Percentiles rank a stretch among this genome's conserved stretches.
Conservation (phyloP, 2,329 filamentous ascomycete species). For the Epichloe gansuensis region DNA sequence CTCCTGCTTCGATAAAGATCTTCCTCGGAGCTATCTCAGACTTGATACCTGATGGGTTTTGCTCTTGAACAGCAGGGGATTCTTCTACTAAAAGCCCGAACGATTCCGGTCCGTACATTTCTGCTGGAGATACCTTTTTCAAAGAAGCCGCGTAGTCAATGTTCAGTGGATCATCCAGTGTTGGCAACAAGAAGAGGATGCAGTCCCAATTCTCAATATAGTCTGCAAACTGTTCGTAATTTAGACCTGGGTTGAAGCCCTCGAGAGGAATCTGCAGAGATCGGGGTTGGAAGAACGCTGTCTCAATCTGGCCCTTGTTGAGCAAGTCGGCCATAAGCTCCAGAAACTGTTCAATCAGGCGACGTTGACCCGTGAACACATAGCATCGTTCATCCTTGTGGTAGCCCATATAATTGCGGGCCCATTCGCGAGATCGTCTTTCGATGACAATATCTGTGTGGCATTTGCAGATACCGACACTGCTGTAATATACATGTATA, state of each 20-base stretch:
- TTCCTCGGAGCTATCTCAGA: neutral
- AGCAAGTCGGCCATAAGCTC: neutral
- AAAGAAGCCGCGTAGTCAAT: neutral
- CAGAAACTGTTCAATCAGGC: slow-evolving; percentile 5
- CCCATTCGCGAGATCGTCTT: neutral
- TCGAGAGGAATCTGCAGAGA: neutral
- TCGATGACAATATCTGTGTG: neutral
- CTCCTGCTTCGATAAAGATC: neutral
- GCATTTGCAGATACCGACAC: neutral
- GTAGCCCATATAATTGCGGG: slow-evolving; percentile 7
- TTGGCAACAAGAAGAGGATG: neutral
- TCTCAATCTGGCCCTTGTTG: neutral
- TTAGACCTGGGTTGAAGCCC: neutral
- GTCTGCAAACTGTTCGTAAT: slow-evolving; percentile 2
- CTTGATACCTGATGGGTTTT: neutral
- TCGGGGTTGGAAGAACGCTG: neutral
- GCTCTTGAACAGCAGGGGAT: neutral
- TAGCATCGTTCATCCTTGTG: neutral
- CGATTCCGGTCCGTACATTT: neutral
- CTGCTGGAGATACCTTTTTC: neutral
- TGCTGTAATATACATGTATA: neutral
- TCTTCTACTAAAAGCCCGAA: neutral
- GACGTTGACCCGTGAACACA: slow-evolving; percentile 8
- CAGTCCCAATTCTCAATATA: neutral
- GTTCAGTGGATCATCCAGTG: neutral